Evolutionary conservation across 768 basidiomycete species (phyloP), one percentile per base, ranked within the genome.

Genomic region (Phylloporus sp.): DNA sequence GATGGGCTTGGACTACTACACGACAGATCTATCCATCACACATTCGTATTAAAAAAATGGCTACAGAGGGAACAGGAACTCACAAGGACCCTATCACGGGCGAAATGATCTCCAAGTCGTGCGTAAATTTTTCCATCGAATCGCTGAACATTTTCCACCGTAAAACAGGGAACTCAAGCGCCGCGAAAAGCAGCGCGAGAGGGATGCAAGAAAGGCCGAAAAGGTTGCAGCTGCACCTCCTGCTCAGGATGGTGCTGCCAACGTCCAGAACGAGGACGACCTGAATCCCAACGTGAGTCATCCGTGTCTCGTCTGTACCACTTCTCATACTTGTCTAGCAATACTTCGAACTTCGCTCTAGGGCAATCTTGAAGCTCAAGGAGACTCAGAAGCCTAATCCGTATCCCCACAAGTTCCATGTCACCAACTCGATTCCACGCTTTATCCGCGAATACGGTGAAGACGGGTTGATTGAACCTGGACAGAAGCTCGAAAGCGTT

Each of bases 351-450:
- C 71, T 92, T 56, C 86, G 96, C 56, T 90, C 87, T 23, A 82
- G 91, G 38, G 83, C 89, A 57, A 92, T 99, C 58, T 79, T 82
- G 53, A 80, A 82, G 56, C 80, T 99, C 52, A 86, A 90, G 68
- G 76, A 84, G 62, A 86, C 88, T 23, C 86, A 86, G 65, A 68
- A 78, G 7, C 95, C 94, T 3, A 88, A 94, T 65, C 96, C 96
- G 3, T 99, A 98, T 73, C 96, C 96, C 7, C 96, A 99, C 84
- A 99, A 99, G 81, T 99, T 99, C 72, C 68, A 95, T 56, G 94
- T 97, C 18, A 73, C 84, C 46, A 73, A 69, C 51, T 90, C 90
- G 8, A 73, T 99, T 61, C 70, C 81, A 3, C 61, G 70, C 5
- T 99, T 84, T 70, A 78, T 98, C 65, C 65, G 74, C 5, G 68